Base-by-base conservation (phyloP, 805 yeast species). In the Novakomyces olei region DNA sequence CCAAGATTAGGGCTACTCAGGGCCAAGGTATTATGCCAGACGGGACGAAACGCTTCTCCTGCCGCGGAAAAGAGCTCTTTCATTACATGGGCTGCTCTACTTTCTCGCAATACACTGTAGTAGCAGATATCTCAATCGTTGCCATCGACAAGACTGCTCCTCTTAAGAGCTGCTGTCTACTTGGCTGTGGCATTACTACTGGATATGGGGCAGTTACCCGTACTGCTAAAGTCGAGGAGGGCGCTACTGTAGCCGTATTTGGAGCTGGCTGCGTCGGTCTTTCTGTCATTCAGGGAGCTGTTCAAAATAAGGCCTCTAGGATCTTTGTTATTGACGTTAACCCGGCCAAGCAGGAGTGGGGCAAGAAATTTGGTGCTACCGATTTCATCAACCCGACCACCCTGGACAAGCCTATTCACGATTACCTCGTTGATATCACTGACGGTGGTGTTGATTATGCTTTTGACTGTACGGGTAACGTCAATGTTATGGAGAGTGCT, bases 81-180 rank as follows among this genome's bases (percentile, higher is more conserved):
- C 96, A 88, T 57, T 88, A 79, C 55, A 88, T 88, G 99, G 99
- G 99, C 32, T 78, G 93, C 55, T 85, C 96, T 23, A 77, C 95
- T 19, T 88, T 88, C 57, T 72, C 94, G 25, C 92, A 88, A 60
- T 88, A 88, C 55, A 85, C 99, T 9, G 99, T 88, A 36, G 92
- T 88, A 28, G 93, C 96, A 27, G 96, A 88, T 53, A 88, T 88
- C 37, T 81, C 95, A 8, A 79, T 88, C 29, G 98, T 83, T 37
- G 88, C 92, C 12, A 79, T 88, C 42, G 71, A 80, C 53, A 72
- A 74, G 37, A 56, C 67, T 42, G 95, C 93, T 37, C 76, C 79
- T 39, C 63, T 72, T 52, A 92, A 79, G 49, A 69, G 74, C 50
- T 76, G 83, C 26, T 81, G 96, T 61, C 59, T 91, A 54, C 67